Base-by-base conservation (phyloP, 2,329 filamentous ascomycete species). In the Aspergillus fructus region DNA sequence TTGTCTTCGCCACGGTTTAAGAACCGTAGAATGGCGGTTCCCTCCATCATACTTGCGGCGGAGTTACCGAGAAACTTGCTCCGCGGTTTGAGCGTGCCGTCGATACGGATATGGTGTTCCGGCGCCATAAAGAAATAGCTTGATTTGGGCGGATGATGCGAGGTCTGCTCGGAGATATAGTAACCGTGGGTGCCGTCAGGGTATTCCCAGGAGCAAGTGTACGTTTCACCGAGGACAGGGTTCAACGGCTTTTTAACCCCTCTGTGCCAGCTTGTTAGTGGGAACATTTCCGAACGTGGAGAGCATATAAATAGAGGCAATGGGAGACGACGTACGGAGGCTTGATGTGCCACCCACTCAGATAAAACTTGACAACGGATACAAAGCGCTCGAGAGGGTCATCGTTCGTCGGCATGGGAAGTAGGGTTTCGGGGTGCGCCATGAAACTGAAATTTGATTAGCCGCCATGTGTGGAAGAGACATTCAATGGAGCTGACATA, bases 111-210 rank as follows among this genome's bases (percentile, higher is more conserved):
- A 70, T 96, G 81, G 71, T 97, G 91, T 54, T 96, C 87, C 2
- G 94, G 94, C 0, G 91, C 93, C 88, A 96, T 93, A 79, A 96
- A 99, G 75, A 99, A 99, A 79, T 99, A 99, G 76, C 92, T 96
- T 47, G 93, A 97, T 79, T 99, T 99, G 27, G 94, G 94, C 33
- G 94, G 94, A 71, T 99, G 94, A 74, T 99, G 94, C 27, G 93
- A 97, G 1, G 94, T 99, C 76, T 99, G 94, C 76, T 99, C 94
- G 48, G 93, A 87, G 66, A 99, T 91, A 78, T 99, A 99, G 79
- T 96, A 99, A 61, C 90, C 93, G 64, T 85, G 87, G 33, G 91
- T 96, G 17, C 87, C 81, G 74, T 96, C 89, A 13, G 88, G 84
- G 62, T 96, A 88, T 65, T 97, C 90, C 94, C 94, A 99, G 75